Evolutionary conservation across 257 asterid genomes (phyloP).

Genomic region (Rauvolfia tetraphylla): DNA sequence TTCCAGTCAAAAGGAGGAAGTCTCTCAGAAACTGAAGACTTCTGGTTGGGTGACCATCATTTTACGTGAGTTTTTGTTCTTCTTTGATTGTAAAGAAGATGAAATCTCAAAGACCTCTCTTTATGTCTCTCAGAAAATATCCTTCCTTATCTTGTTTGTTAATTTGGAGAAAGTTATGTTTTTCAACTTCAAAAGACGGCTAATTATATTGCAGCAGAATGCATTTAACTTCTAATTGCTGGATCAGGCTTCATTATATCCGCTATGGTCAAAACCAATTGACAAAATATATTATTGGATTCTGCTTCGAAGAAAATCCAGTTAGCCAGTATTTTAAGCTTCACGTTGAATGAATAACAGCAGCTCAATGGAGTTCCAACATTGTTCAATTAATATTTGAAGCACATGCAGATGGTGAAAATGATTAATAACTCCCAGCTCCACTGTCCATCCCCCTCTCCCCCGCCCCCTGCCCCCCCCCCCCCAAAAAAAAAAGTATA

Average conservation of each 20-base stretch:
- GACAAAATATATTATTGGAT: neutral
- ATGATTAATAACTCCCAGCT: neutral
- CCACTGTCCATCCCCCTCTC: too few species aligned
- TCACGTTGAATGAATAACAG: neutral
- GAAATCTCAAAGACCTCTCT: neutral
- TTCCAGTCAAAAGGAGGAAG: conserved; percentile 39
- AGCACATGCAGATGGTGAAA: neutral
- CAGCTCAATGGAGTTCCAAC: neutral
- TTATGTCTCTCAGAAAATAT: neutral
- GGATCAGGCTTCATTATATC: neutral
- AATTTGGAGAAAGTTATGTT: neutral
- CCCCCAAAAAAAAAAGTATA: neutral
- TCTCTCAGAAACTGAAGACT: conserved; percentile 25
- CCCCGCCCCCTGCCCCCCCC: too few species aligned
- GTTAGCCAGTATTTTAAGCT: neutral
- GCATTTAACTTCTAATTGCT: neutral
- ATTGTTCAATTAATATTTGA: neutral
- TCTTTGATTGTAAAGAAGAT: neutral
- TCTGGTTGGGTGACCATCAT: conserved; percentile 53
- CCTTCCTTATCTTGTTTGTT: neutral
- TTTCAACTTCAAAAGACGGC: neutral
- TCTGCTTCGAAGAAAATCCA: neutral
- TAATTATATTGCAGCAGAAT: neutral
- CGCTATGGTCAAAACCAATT: neutral
- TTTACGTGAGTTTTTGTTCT: conserved; percentile 52